Evolutionary conservation across 2,329 filamentous ascomycete species (phyloP).

Genomic region (Aspergillus pseudoviridinutans): DNA sequence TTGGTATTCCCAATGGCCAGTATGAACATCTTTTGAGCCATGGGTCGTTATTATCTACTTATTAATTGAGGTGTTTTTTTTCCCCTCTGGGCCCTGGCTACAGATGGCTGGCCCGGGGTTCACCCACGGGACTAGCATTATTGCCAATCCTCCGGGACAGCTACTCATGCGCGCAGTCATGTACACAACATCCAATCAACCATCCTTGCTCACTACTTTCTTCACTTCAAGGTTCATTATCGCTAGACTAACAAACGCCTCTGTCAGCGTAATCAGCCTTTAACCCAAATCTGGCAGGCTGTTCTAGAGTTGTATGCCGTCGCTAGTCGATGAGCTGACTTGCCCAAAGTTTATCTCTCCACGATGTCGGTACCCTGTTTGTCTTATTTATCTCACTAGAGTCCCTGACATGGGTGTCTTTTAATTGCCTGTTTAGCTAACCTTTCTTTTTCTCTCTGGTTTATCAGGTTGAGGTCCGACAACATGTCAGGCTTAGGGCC

Average conservation of each 20-base stretch:
- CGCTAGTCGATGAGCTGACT: not conserved
- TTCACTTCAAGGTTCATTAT: not conserved
- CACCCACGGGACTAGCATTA: not conserved
- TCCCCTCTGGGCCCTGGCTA: too few relatives aligned
- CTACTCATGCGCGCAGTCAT: not conserved
- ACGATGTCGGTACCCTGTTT: slow-evolving; percentile 13
- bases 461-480: slow-evolving; percentile 16
- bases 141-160: not conserved
- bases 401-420: slow-evolving; percentile 5
- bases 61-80: not conserved
- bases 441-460: slow-evolving; percentile 3
- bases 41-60: not conserved
- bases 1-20: not conserved
- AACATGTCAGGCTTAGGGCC: slow-evolving; percentile 28
- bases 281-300: not conserved
- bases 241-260: not conserved
- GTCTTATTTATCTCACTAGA: not conserved
- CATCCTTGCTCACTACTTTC: not conserved
- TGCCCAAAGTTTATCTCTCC: not conserved
- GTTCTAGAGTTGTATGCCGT: not conserved
- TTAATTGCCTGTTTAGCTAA: not conserved
- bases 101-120: not conserved
- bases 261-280: not conserved
- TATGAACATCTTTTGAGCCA: not conserved
- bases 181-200: not conserved